phyloP scores from a whole-genome alignment of 2,329 filamentous ascomycete species.

The Fusarium sp. region DNA sequence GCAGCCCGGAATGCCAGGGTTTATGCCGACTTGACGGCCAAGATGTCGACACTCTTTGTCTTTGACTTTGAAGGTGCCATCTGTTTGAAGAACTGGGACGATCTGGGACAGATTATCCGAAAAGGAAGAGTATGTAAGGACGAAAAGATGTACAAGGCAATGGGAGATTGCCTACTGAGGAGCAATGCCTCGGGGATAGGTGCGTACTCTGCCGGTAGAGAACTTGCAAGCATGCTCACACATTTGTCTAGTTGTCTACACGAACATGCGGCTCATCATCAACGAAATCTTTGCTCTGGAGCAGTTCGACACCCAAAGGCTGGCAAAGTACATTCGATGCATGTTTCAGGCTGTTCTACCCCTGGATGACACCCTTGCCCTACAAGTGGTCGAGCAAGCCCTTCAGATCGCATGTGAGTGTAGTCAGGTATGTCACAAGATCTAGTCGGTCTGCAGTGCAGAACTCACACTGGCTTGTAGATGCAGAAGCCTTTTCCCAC shows the following conservation, averaged over 20 bases:
- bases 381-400: slow-evolving; percentile 74
- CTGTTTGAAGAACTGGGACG: slow-evolving; percentile 75
- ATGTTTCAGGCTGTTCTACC: slow-evolving; percentile 77
- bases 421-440: slow-evolving; percentile 54
- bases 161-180: slow-evolving; percentile 74
- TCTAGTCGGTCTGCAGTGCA: neutral
- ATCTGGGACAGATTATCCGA: slow-evolving; percentile 70
- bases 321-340: slow-evolving; percentile 83
- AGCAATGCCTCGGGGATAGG: slow-evolving; percentile 64
- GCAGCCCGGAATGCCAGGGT: slow-evolving; percentile 57
- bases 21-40: slow-evolving; percentile 67
- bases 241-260: slow-evolving; percentile 59
- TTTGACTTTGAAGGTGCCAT: slow-evolving; percentile 85
- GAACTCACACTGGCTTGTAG: slow-evolving; percentile 41
- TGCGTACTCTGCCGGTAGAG: slow-evolving; percentile 45
- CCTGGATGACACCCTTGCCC: slow-evolving; percentile 65
- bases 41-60: slow-evolving; percentile 75
- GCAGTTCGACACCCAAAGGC: slow-evolving; percentile 66
- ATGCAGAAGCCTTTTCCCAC: slow-evolving; percentile 67
- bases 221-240: neutral
- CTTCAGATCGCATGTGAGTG: slow-evolving; percentile 64
- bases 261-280: slow-evolving; percentile 74
- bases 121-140: slow-evolving; percentile 60
- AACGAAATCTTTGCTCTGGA: slow-evolving; percentile 73
- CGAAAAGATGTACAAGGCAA: slow-evolving; percentile 66